Base-by-base conservation (phyloP, 2,329 filamentous ascomycete genomes). In the Fusarium stilboides region DNA sequence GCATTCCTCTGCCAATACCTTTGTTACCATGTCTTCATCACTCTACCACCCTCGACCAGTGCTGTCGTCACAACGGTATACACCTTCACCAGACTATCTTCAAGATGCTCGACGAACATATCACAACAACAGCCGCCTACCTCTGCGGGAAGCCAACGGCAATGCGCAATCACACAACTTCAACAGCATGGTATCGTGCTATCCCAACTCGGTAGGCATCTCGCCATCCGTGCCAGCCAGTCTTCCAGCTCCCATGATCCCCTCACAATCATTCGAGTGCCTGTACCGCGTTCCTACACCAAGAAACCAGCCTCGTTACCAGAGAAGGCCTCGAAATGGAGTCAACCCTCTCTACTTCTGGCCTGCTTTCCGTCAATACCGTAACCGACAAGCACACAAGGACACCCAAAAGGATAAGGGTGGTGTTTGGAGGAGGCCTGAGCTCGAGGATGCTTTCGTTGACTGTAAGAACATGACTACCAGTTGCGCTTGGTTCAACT, bases 381-480 rank as follows among this genome's bases (percentile, higher is more conserved):
- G 89, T 70, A 86, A 86, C 75, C 87, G 89, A 76, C 89, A 91
- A 77, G 85, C 84, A 65, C 87, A 89, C 77, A 90, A 90, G 76
- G 87, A 88, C 60, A 84, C 85, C 60, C 80, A 81, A 61, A 88
- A 89, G 71, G 85, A 87, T 68, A 87, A 89, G 73, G 81, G 77
- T 87, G 89, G 89, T 82, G 89, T 55, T 39, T 81, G 80, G 80
- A 77, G 80, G 43, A 77, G 79, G 37, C 83, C 88, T 5, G 84
- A 88, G 69, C 82, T 91, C 10, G 89, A 92, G 75, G 84, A 88
- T 81, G 87, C 88, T 34, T 92, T 92, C 73, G 84, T 91, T 62
- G 89, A 92, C 79, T 88, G 89, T 91, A 79, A 80, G 85, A 60
- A 44, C 8, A 45, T 47, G 13, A 12, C 31, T 13, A 2, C 24